These are phyloP conservation scores for Globisporangium viniferum DNA, from an alignment of 352 stramenopile species.

Conservation along the genomic window DNA sequence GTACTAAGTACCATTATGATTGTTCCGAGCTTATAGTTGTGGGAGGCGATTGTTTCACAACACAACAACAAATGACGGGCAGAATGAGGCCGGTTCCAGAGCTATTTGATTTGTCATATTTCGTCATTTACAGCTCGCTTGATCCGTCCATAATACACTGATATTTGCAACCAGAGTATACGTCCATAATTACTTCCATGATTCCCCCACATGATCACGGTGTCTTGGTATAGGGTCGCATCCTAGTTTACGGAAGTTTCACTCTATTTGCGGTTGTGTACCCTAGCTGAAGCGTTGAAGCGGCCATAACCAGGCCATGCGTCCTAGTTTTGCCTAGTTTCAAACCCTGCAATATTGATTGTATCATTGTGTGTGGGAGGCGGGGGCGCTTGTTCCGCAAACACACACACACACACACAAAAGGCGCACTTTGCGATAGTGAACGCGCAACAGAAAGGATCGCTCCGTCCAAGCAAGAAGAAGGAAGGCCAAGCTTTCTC, in stretches of 20 bases:
- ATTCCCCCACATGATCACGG: not conserved
- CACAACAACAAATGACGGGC: no score
- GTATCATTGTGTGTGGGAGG: not conserved
- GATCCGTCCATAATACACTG: no score
- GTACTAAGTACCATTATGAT: no score
- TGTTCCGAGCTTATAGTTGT: no score
- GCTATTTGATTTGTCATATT: no score
- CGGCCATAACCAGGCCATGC: not conserved
- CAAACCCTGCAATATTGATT: not conserved
- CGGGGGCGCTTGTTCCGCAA: not conserved
- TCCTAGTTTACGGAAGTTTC: not conserved
- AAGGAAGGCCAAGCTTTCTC: constrained; percentile 1
- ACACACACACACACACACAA: not conserved
- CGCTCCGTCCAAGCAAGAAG: constrained; percentile 3
- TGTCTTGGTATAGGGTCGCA: not conserved
- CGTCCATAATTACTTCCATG: not conserved
- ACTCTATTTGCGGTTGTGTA: not conserved
- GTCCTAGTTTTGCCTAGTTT: not conserved
- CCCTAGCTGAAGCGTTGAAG: not conserved
- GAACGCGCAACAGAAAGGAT: constrained; percentile 6
- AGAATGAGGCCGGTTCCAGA: no score
- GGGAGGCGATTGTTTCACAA: no score
- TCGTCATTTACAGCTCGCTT: no score
- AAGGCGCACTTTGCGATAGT: constrained; percentile 6
- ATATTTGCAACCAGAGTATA: no score